Percentiles rank a stretch among this genome's conserved stretches.
These are phyloP conservation scores for Linderniella brevidens DNA, from an alignment of 257 asterid genomes.

Conservation along the genomic window DNA sequence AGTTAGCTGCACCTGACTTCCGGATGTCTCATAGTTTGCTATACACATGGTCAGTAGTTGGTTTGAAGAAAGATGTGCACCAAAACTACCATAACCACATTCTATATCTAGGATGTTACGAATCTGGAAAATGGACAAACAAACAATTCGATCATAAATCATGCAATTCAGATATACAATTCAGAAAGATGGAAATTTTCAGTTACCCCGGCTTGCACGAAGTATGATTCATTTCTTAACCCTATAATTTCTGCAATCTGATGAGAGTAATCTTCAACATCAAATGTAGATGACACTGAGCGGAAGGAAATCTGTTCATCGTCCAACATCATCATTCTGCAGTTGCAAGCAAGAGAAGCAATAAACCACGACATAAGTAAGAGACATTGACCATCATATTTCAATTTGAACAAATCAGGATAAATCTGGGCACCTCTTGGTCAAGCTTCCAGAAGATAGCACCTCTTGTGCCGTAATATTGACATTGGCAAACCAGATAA, in stretches of 20 bases:
- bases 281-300: slow-evolving; percentile 73
- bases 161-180: too few species aligned
- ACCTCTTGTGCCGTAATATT: slow-evolving; percentile 97
- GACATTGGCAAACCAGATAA: slow-evolving; percentile 95
- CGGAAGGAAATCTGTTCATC: slow-evolving; percentile 96
- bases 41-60: slow-evolving; percentile 77
- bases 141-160: background rate
- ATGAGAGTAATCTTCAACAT: slow-evolving; percentile 94
- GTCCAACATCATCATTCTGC: slow-evolving; percentile 98
- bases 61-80: slow-evolving; percentile 71
- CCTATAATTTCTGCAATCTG: slow-evolving; percentile 98
- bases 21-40: slow-evolving; percentile 92
- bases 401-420: slow-evolving; percentile 8
- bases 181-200: too few species aligned
- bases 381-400: slow-evolving; percentile 1
- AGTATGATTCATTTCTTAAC: slow-evolving; percentile 70
- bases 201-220: slow-evolving; percentile 68
- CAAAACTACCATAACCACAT: slow-evolving; percentile 97
- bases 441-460: slow-evolving; percentile 82
- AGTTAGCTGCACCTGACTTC: slow-evolving; percentile 97
- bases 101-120: slow-evolving; percentile 83
- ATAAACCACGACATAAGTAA: background rate
- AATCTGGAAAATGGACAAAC: slow-evolving; percentile 37
- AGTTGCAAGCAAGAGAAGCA: slow-evolving; percentile 7
- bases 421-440: slow-evolving; percentile 52